Conservation (phyloP, 768 basidiomycete species). For the Pleurotus platypus region DNA sequence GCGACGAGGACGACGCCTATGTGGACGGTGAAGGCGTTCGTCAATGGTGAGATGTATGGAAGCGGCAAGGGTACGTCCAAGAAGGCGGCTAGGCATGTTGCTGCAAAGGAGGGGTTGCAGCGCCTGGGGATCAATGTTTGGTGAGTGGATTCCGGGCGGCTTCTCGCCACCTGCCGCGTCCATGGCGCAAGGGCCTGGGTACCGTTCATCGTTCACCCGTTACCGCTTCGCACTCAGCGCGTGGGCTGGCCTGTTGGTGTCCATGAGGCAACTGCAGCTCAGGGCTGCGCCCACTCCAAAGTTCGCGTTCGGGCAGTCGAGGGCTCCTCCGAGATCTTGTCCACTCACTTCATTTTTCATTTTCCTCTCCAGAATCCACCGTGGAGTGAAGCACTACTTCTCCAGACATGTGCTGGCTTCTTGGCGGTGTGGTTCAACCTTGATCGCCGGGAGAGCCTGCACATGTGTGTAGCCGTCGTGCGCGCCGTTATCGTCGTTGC, state of each 20-base stretch:
- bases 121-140: constrained; percentile 54
- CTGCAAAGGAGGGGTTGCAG: constrained; percentile 69
- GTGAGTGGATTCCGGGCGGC: constrained; percentile 22
- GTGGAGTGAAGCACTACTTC: constrained; percentile 41
- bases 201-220: neutral
- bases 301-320: neutral
- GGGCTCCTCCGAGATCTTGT: neutral
- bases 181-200: neutral
- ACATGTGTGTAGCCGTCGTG: constrained; percentile 63
- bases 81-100: constrained; percentile 77
- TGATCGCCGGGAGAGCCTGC: constrained; percentile 34
- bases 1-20: constrained; percentile 68
- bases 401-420: constrained; percentile 57
- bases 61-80: constrained; percentile 70
- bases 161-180: neutral
- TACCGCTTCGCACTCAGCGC: neutral
- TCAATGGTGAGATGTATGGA: constrained; percentile 59
- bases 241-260: too few relatives aligned
- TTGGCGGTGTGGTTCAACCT: constrained; percentile 7
- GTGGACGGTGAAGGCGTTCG: constrained; percentile 65
- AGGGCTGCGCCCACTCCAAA: too few relatives aligned
- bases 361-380: neutral
- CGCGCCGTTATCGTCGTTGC: constrained; percentile 20
- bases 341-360: constrained; percentile 3
- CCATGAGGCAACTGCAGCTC: too few relatives aligned